Percentiles rank a stretch among this genome's conserved stretches.
These are phyloP conservation scores for Diospyros lotus DNA, from an alignment of 148 eudicot genomes.

Conservation along the genomic window DNA sequence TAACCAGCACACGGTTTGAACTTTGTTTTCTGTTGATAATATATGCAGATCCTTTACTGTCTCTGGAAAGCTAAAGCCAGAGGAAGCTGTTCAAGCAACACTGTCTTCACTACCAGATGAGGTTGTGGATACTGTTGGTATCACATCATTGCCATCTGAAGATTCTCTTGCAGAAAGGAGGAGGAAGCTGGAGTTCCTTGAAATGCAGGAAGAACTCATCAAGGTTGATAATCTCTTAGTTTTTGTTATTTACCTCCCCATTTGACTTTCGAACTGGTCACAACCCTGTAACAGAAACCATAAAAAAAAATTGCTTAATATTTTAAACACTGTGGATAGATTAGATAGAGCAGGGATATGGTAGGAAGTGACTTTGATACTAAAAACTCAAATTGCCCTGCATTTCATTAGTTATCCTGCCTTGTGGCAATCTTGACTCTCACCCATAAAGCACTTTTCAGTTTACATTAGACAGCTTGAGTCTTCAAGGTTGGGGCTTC, in stretches of 20 bases:
- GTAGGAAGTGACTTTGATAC: background rate
- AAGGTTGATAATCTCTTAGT: constrained; percentile 39
- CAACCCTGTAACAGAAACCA: background rate
- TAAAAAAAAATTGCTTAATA: background rate
- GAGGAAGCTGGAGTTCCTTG: constrained; percentile 79
- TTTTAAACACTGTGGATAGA: background rate
- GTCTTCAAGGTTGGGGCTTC: background rate
- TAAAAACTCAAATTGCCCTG: background rate
- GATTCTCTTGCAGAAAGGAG: constrained; percentile 81
- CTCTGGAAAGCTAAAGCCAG: constrained; percentile 69
- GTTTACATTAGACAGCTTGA: background rate
- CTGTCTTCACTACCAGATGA: constrained; percentile 89
- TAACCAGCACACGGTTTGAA: background rate
- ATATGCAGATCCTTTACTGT: constrained; percentile 64
- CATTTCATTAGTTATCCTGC: background rate
- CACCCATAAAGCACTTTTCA: background rate
- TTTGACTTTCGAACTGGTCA: no score
- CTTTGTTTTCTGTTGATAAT: background rate
- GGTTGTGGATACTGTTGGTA: constrained; percentile 80
- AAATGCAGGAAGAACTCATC: constrained; percentile 86
- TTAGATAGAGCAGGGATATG: background rate
- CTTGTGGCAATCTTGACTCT: background rate
- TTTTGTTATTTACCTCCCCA: background rate
- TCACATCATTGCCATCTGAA: constrained; percentile 74
- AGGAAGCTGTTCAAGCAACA: constrained; percentile 78